These are phyloP conservation scores for Annulohypoxylon stygium DNA, from an alignment of 495 filamentous ascomycete species.

Conservation along the genomic window DNA sequence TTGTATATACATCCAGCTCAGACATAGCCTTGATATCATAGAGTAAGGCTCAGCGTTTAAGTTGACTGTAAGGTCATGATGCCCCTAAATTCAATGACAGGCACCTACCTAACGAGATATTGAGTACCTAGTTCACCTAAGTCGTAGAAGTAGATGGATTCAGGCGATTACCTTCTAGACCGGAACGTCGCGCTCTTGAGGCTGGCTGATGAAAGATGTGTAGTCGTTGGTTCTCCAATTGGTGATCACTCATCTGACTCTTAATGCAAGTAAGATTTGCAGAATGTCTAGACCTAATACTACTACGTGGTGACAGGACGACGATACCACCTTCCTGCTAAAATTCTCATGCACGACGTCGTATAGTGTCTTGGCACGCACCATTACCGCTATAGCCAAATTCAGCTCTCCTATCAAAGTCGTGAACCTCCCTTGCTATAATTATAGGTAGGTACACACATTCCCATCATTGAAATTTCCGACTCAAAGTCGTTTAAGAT, in stretches of 20 bases:
- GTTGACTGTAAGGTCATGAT: background rate
- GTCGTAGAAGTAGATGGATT: background rate
- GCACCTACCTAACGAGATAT: background rate
- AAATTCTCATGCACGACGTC: constrained; percentile 22
- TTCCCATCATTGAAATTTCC: background rate
- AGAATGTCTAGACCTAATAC: constrained; percentile 31
- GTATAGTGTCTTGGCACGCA: constrained; percentile 40
- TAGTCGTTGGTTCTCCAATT: background rate
- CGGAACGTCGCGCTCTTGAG: background rate
- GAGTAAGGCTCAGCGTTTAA: background rate
- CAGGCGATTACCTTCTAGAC: background rate
- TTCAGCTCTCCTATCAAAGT: constrained; percentile 16
- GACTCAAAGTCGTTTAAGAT: background rate
- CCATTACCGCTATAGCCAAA: background rate
- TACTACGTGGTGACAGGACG: constrained; percentile 1
- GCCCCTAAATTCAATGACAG: background rate
- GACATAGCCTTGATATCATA: background rate
- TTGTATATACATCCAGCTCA: background rate
- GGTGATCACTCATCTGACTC: constrained; percentile 7
- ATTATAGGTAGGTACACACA: background rate
- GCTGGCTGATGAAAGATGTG: background rate
- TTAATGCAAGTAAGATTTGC: constrained; percentile 28
- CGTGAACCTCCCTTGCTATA: background rate
- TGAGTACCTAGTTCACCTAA: background rate
- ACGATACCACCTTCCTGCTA: constrained; percentile 28